Conservation (phyloP, 768 basidiomycete genomes). For the Kwoniella newhampshirensis region DNA sequence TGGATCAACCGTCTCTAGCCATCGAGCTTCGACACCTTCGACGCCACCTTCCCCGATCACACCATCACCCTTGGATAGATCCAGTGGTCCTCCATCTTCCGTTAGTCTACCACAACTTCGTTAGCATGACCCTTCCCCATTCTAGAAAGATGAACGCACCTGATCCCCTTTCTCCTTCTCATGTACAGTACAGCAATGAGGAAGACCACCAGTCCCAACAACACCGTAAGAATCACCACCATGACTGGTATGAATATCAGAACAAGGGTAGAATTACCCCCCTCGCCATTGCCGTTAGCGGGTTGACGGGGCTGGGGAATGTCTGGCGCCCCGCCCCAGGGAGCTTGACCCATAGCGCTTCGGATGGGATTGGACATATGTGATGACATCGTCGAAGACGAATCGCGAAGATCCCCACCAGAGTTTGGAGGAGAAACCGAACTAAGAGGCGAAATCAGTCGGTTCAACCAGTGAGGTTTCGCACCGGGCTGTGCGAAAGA, state of each 20-base stretch:
- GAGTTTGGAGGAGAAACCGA: no score
- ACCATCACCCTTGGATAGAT: slow-evolving; percentile 83
- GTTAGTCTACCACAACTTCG: slow-evolving; percentile 66
- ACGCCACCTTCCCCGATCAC: slow-evolving; percentile 90
- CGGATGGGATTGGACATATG: no score
- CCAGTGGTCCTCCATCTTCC: slow-evolving; percentile 87
- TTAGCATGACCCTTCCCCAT: slow-evolving; percentile 56
- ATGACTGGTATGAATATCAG: slow-evolving; percentile 81
- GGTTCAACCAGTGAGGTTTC: no score
- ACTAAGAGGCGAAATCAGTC: no score
- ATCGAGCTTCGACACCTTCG: slow-evolving; percentile 84
- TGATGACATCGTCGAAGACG: neutral
- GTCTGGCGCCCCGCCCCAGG: no score
- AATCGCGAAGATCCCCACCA: neutral
- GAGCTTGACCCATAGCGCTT: no score
- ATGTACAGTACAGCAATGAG: slow-evolving; percentile 84
- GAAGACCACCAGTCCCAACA: slow-evolving; percentile 89
- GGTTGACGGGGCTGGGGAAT: no score
- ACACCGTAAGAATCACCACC: slow-evolving; percentile 86
- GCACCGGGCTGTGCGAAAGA: no score
- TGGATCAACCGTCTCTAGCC: slow-evolving; percentile 82
- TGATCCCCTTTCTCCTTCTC: slow-evolving; percentile 46
- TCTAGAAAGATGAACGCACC: slow-evolving; percentile 23
- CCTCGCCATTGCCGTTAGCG: slow-evolving; percentile 7
- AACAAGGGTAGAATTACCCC: slow-evolving; percentile 24